phyloP scores from a whole-genome alignment of 352 stramenopile species.

The Phytopythium cucurbitacearum region DNA sequence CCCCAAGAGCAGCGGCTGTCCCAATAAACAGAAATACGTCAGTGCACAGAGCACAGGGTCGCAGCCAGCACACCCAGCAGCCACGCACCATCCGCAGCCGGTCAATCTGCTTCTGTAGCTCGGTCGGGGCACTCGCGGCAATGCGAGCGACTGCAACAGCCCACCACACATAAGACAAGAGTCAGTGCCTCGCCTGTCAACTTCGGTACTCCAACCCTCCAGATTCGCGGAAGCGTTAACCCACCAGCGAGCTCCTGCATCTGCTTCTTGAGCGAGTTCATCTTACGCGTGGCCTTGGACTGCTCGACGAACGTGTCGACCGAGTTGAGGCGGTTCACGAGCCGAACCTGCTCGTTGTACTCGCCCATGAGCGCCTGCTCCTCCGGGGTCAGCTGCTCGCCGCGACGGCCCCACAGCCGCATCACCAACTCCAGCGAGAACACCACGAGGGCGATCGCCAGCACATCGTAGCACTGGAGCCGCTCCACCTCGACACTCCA shows the following conservation, averaged over 20 bases:
- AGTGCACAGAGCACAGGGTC: neutral
- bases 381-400: slow-evolving; percentile 41
- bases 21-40: slow-evolving; percentile 5
- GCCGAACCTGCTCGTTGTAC: slow-evolving; percentile 75
- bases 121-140: slow-evolving; percentile 54
- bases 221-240: slow-evolving; percentile 3
- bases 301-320: slow-evolving; percentile 88
- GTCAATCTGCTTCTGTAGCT: slow-evolving; percentile 71
- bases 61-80: neutral
- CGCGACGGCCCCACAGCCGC: slow-evolving; percentile 46
- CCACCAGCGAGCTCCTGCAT: slow-evolving; percentile 75
- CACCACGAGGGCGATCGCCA: slow-evolving; percentile 58
- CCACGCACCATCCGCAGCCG: slow-evolving; percentile 60
- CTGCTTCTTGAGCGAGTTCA: slow-evolving; percentile 84
- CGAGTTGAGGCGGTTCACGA: slow-evolving; percentile 83
- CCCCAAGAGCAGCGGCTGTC: slow-evolving; percentile 53
- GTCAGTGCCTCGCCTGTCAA: neutral
- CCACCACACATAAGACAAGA: neutral
- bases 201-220: too few relatives aligned
- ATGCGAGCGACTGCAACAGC: slow-evolving; percentile 50
- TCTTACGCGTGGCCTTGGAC: slow-evolving; percentile 79
- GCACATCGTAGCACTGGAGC: slow-evolving; percentile 69
- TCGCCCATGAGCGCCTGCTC: slow-evolving; percentile 53
- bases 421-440: slow-evolving; percentile 46
- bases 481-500: slow-evolving; percentile 37